Conservation (phyloP, 106 monocot species). For the Acorus calamus region DNA sequence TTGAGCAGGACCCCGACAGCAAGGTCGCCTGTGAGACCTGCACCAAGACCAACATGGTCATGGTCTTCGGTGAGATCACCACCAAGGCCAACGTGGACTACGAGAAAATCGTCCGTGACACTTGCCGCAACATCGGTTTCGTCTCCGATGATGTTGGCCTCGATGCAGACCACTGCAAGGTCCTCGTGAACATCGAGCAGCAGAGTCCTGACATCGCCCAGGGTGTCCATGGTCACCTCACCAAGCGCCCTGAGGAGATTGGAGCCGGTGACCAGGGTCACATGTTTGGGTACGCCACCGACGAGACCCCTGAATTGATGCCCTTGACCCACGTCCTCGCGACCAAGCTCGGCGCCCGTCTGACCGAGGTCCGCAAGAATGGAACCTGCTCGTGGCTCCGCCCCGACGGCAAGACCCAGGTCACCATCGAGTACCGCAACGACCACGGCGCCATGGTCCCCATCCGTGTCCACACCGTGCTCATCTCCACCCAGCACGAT, state of each 20-base stretch:
- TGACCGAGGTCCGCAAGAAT: conserved; percentile 37
- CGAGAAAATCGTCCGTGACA: conserved; percentile 53
- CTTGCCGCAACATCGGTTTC: conserved; percentile 44
- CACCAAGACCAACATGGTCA: conserved; percentile 11
- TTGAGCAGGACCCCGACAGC: conserved; percentile 13
- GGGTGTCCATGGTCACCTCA: conserved; percentile 21
- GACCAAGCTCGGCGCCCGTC: conserved; percentile 28
- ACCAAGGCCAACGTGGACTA: conserved; percentile 25
- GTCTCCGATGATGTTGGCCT: conserved; percentile 44
- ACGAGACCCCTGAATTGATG: conserved; percentile 39
- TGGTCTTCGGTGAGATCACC: conserved; percentile 6
- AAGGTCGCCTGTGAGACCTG: conserved; percentile 22
- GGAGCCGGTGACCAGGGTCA: conserved; percentile 22
- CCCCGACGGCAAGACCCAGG: conserved; percentile 38
- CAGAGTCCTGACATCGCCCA: conserved; percentile 29
- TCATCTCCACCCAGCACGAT: conserved; percentile 31
- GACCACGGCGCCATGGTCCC: conserved; percentile 7
- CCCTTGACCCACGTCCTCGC: conserved; percentile 38
- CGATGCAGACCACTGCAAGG: conserved; percentile 24
- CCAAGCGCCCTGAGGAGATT: conserved; percentile 25
- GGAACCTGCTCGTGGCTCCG: conserved; percentile 32
- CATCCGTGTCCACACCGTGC: conserved; percentile 11
- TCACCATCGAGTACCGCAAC: neutral
- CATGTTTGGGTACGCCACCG: conserved; percentile 28
- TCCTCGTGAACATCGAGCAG: conserved; percentile 19